Base-by-base conservation (phyloP, 2,329 filamentous ascomycete species). In the Acrocalymma vagum region DNA sequence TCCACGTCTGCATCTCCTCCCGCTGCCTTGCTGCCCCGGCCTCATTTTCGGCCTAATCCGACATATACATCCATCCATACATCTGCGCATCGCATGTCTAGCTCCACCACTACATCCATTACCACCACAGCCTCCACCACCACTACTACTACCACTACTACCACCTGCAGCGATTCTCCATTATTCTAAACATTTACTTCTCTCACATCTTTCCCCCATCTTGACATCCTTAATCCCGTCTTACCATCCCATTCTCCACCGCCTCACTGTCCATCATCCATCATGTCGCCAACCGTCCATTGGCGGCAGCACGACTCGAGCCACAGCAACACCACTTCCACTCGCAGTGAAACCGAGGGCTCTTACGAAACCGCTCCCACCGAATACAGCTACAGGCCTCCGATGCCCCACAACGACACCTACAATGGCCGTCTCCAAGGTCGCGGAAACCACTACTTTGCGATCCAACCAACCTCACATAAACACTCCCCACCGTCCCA, bases 361-460 rank as follows among this genome's bases (percentile, higher is more conserved):
- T 67, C 67, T 31, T 61, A 62, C 47, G 62, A 65, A 26, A 69
- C 64, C 3, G 60, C 59, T 14, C 58, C 65, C 18, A 67, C 65
- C 25, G 65, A 67, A 29, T 69, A 67, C 46, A 68, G 62, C 48
- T 54, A 55, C 45, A 42, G 51, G 16, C 62, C 65, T 8, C 47
- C 60, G 7, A 49, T 68, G 16, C 43, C 53, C n/a, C 60, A 60
- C 39, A 48, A 55, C 42, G 62, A 62, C 20, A 68, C 63, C 18
- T 65, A 59, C 50, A 40, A 65, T 29, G 58, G 51, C 17, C 65
- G 63, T 27, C 46, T 62, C 30, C 57, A 70, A 23, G 51, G 46
- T 14, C 56, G 55, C 18, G 30, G 16, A 10, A 50, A 45, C 31
- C 58, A 65, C 6, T 63, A 60, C 35, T 63, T 59, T 37, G 42